Base-by-base conservation (phyloP, 2,329 filamentous ascomycete genomes). In the Venturiaceae sp. region DNA sequence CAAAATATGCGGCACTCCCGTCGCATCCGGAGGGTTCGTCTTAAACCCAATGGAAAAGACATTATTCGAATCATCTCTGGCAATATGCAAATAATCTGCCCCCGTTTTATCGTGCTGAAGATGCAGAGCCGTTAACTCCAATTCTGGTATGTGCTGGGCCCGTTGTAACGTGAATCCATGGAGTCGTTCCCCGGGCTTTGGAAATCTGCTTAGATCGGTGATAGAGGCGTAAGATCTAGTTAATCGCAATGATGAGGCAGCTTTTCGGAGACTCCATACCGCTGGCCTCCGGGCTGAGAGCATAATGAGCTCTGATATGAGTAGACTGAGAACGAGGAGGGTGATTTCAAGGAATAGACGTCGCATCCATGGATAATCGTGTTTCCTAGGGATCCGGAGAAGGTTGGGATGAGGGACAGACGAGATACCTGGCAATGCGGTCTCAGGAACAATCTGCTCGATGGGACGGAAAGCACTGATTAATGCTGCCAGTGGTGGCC, bases 11-110 rank as follows among this genome's bases (percentile, higher is more conserved):
- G 94, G 94, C 46, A 99, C 85, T 55, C 94, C 94, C 0, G 94
- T 97, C 68, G 94, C 91, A 74, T 99, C 91, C 8, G 92, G 92
- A 19, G 94, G 94, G 70, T 97, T 97, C 26, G 94, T 99, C 82
- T 96, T 96, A 84, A 99, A 99, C 56, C 92, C 94, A 68, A 99
- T 95, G 37, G 92, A 95, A 75, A 99, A 99, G 70, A 97, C 94
- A 88, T 99, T 99, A 77, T 99, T 99, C 77, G 87, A 88, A 70
- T 99, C 94, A 60, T 97, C 91, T 65, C 92, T 82, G 16, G 92
- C 92, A 66, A 99, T 87, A 74, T 99, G 94, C 52, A 99, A 80
- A 70, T 97, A 96, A 65, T 99, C 90, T 63, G 94, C 94, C 61
- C 92, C 90, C 0, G 94, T 99, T 77, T 92, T 92, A 75, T 97